Evolutionary conservation across 805 yeast genomes (phyloP), one percentile per base, ranked within the genome.

Genomic region (Pichia nanzhaoensis): DNA sequence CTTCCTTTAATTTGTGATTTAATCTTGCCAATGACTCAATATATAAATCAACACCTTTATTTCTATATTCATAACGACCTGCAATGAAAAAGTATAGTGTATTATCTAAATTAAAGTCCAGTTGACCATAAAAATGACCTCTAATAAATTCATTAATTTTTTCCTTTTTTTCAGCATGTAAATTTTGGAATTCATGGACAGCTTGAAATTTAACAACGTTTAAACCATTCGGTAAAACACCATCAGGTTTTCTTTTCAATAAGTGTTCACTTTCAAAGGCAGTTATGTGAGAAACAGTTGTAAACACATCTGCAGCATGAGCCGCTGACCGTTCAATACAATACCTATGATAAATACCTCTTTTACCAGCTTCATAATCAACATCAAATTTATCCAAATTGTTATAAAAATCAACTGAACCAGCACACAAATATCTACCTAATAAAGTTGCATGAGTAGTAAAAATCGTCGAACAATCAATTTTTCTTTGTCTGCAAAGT

Each of bases 251-350:
- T 52, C 99, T 77, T 60, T 91, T 93, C 54, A 91, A 74, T 64
- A 91, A 71, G 64, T 90, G 95, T 68, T 91, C 98, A 6, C 91
- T 73, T 66, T 91, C 99, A 60, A 79, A 85, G 2, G 98, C 98
- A n/a, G 99, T 91, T 56, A 91, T 93, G 60, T 91, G 95, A 10
- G 96, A 87, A 10, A 91, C 99, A 0, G 99, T 93, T 32, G 99
- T 91, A 69, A 91, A 91, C 19, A 91, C 99, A 64, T 91, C 99
- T 6, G 95, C 88, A 13, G 93, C 75, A 63, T 91, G 98, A 16
- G 96, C 89, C 14, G 97, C 96, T 7, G 95, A 90, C 48, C 99
- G 77, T 69, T 91, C 99, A 53, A 91, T 84, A 66, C 99, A 91
- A 65, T 91, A 93, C 51, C 99, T 77, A 64, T 91, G 99, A 67